A percentile compares a stretch with the other conserved stretches of the same genome.
These are phyloP conservation scores for Apiospora arundinis DNA, from an alignment of 2,329 filamentous ascomycete genomes.

Conservation along the genomic window DNA sequence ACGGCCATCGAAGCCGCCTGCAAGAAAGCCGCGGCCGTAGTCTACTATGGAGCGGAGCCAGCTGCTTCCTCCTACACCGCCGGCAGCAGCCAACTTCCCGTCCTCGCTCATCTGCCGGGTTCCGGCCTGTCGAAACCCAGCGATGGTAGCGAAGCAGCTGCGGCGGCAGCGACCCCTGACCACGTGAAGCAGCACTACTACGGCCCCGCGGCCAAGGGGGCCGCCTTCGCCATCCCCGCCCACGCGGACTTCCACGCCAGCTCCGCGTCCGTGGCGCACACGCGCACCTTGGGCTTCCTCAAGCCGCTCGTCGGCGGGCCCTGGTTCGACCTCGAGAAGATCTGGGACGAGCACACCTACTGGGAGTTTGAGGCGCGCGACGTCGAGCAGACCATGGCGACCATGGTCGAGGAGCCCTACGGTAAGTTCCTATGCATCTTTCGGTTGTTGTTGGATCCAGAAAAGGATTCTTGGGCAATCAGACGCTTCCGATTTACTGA, in stretches of 20 bases:
- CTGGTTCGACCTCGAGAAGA: constrained; percentile 74
- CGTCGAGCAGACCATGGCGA: constrained; percentile 78
- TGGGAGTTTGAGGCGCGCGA: constrained; percentile 74
- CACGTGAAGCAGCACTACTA: constrained; percentile 46
- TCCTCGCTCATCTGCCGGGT: constrained; percentile 27
- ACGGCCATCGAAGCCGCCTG: constrained; percentile 32
- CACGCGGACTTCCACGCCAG: constrained; percentile 57
- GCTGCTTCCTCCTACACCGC: not conserved
- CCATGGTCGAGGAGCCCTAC: constrained; percentile 81
- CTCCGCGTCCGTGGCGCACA: constrained; percentile 68
- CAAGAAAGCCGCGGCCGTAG: constrained; percentile 30
- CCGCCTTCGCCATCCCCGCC: constrained; percentile 56
- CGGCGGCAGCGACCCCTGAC: not conserved
- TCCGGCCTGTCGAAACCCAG: not conserved
- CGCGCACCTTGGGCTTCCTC: constrained; percentile 68
- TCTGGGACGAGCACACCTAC: constrained; percentile 80
- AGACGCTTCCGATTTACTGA: too few species aligned
- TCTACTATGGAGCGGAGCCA: constrained; percentile 28
- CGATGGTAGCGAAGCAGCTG: not conserved
- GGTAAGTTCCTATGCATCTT: not conserved
- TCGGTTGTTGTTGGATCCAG: too few species aligned
- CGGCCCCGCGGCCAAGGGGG: constrained; percentile 47
- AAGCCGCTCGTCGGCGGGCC: constrained; percentile 69
- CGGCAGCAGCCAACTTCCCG: constrained; percentile 22
- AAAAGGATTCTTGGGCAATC: too few species aligned